Percentiles rank a stretch among this genome's conserved stretches.
Evolutionary conservation across 768 basidiomycete species (phyloP).

Genomic region (Russula compacta): DNA sequence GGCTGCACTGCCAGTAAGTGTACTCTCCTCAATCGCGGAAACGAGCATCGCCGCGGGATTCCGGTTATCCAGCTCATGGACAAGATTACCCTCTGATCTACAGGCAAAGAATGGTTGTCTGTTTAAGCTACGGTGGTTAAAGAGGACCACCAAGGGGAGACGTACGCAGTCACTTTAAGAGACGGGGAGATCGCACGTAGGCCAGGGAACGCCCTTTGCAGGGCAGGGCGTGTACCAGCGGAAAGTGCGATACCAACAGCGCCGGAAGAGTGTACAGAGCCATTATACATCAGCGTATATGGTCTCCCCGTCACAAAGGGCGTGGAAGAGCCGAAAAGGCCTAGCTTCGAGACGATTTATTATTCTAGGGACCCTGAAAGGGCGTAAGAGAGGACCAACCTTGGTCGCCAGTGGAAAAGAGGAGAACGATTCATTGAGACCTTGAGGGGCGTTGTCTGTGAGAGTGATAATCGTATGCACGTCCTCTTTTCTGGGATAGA

Average conservation of each 20-base stretch:
- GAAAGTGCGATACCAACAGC: slow-evolving; percentile 55
- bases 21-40: slow-evolving; percentile 38
- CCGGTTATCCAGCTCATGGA: slow-evolving; percentile 43
- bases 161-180: slow-evolving; percentile 44
- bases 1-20: slow-evolving; percentile 22
- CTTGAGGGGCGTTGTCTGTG: slow-evolving; percentile 50
- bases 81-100: slow-evolving; percentile 67
- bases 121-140: not conserved
- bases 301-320: slow-evolving; percentile 73
- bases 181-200: slow-evolving; percentile 36
- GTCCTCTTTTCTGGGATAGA: slow-evolving; percentile 19
- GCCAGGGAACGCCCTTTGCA: slow-evolving; percentile 31
- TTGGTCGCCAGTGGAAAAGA: slow-evolving; percentile 39
- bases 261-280: slow-evolving; percentile 47
- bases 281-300: slow-evolving; percentile 56
- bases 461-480: slow-evolving; percentile 40
- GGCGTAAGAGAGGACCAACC: slow-evolving; percentile 29
- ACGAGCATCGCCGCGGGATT: slow-evolving; percentile 60
- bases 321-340: slow-evolving; percentile 63
- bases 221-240: slow-evolving; percentile 12
- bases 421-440: slow-evolving; percentile 37
- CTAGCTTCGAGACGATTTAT: slow-evolving; percentile 36
- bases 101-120: not conserved
- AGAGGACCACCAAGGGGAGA: not conserved
- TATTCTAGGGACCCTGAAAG: not conserved